Evolutionary conservation across 208 protist species (phyloP).

Genomic region (Angomonas ambiguus): DNA sequence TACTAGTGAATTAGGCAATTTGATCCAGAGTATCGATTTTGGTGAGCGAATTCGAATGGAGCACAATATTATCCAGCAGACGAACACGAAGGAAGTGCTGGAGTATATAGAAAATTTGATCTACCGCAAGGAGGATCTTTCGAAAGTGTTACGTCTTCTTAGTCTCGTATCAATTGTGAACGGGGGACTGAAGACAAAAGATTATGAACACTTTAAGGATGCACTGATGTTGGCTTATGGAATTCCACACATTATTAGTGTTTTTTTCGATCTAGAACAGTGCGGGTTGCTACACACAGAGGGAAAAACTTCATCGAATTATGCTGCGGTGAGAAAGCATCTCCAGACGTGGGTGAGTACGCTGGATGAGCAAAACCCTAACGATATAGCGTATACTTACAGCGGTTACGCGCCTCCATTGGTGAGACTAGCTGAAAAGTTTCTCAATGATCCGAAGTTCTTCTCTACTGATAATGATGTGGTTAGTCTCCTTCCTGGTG

Average conservation of each 20-base stretch:
- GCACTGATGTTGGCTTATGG: conserved; percentile 83
- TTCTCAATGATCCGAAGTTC: conserved; percentile 36
- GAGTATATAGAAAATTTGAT: conserved; percentile 86
- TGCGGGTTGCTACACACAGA: conserved; percentile 48
- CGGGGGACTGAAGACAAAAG: conserved; percentile 64
- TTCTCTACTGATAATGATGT: conserved; percentile 35
- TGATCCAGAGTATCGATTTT: conserved; percentile 60
- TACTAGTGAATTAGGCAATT: conserved; percentile 74
- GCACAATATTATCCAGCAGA: conserved; percentile 72
- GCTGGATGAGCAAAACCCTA: conserved; percentile 50
- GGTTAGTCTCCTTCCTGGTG: conserved; percentile 38
- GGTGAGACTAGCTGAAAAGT: conserved; percentile 43
- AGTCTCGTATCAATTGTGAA: conserved; percentile 81
- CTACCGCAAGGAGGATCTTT: conserved; percentile 46
- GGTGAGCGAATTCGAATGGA: conserved; percentile 61
- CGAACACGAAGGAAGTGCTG: conserved; percentile 59
- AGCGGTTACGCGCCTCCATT: conserved; percentile 70
- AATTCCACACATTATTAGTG: conserved; percentile 65
- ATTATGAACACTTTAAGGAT: conserved; percentile 64
- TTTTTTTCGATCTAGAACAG: conserved; percentile 51
- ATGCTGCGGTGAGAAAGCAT: conserved; percentile 42
- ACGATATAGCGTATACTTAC: conserved; percentile 74
- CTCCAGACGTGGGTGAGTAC: conserved; percentile 54
- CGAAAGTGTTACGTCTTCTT: conserved; percentile 63
- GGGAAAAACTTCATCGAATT: conserved; percentile 39